Percentiles rank a stretch among this genome's conserved stretches.
phyloP scores from a whole-genome alignment of 2,329 filamentous ascomycete genomes.

The Grosmannia penicillata region DNA sequence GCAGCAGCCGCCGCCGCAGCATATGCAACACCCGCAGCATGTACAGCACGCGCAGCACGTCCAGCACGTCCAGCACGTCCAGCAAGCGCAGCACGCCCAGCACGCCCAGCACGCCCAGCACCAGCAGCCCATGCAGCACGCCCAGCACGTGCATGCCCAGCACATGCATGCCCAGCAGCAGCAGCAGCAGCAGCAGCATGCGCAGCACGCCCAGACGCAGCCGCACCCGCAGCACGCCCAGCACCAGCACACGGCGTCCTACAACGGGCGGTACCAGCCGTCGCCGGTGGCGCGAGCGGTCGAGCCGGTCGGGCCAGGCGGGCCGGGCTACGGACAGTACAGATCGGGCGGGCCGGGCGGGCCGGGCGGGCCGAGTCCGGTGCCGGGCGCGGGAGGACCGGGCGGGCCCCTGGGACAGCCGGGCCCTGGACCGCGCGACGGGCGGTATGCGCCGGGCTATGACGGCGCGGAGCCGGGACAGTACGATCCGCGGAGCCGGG shows the following conservation, averaged over 20 bases:
- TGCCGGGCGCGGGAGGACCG: no score
- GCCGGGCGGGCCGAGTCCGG: no score
- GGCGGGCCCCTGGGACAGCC: no score
- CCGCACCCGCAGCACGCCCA: not conserved
- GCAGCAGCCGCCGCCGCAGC: conserved; percentile 8
- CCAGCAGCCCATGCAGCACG: conserved; percentile 8
- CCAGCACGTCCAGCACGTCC: not conserved
- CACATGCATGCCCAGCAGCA: conserved; percentile 13
- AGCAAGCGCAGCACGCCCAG: not conserved
- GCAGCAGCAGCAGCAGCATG: conserved; percentile 9
- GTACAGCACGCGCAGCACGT: conserved; percentile 9
- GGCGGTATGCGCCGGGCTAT: no score
- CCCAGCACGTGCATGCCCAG: conserved; percentile 5
- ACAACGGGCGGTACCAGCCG: conserved; percentile 13
- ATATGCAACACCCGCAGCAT: conserved; percentile 6
- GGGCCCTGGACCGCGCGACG: no score
- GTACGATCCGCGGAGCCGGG: no score
- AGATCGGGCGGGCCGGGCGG: no score
- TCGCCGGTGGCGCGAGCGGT: conserved; percentile 11
- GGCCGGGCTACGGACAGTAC: not conserved
- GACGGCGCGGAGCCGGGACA: no score
- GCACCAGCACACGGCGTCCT: no score
- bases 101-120: conserved; percentile 7
- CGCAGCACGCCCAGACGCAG: not conserved
- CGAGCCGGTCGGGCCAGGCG: conserved; percentile 5